phyloP scores from a whole-genome alignment of 2,329 filamentous ascomycete species.

The Rhexocercosporidium sp. region DNA sequence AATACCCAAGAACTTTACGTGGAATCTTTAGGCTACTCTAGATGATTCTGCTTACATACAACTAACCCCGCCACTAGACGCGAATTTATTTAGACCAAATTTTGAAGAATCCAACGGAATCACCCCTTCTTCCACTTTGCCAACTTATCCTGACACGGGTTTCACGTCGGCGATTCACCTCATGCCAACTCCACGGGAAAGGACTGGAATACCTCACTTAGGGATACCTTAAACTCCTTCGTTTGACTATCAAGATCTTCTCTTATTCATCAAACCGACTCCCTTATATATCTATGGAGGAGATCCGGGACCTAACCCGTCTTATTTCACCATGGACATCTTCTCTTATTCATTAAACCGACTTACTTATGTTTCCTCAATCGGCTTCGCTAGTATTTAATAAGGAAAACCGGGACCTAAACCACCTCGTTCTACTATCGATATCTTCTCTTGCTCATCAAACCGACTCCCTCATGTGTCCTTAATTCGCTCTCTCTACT shows the following conservation, averaged over 20 bases:
- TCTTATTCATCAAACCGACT: background rate
- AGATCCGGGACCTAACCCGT: too few species aligned
- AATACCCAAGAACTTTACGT: background rate
- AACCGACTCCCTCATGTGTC: background rate
- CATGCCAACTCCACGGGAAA: background rate
- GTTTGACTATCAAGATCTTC: background rate
- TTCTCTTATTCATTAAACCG: too few species aligned
- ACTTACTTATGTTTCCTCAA: too few species aligned
- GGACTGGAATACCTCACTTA: background rate
- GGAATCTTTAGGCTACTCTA: background rate
- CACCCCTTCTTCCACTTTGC: background rate
- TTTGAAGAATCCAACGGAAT: background rate
- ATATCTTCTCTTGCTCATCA: background rate
- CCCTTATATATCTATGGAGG: background rate
- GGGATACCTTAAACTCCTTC: background rate
- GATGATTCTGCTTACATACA: background rate
- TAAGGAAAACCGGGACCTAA: too few species aligned
- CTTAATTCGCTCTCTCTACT: background rate
- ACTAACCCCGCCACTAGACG: background rate
- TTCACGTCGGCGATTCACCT: background rate
- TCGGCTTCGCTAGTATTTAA: too few species aligned
- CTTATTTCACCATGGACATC: too few species aligned
- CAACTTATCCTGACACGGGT: background rate
- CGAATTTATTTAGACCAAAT: background rate
- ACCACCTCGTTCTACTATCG: background rate